Evolutionary conservation across 2,329 filamentous ascomycete genomes (phyloP).

Genomic region (Xylariaceae sp.): DNA sequence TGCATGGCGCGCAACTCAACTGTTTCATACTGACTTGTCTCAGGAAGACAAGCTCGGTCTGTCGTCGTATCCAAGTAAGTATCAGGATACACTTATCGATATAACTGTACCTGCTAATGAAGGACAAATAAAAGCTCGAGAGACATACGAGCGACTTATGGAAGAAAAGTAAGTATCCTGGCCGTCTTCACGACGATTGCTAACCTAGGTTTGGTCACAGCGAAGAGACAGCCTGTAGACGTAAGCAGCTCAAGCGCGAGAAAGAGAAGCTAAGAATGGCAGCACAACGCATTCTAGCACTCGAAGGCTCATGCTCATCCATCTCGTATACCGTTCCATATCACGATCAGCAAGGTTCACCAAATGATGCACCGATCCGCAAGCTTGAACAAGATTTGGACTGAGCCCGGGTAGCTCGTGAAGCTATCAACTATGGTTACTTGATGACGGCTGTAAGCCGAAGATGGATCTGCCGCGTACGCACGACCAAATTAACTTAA

Average conservation of each 20-base stretch:
- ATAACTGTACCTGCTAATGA: slow-evolving; percentile 7
- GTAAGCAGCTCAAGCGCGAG: slow-evolving; percentile 38
- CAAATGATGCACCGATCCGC: no score
- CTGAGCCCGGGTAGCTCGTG: no score
- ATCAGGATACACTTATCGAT: neutral
- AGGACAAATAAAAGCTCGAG: neutral
- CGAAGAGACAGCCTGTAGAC: slow-evolving; percentile 13
- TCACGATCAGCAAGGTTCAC: neutral
- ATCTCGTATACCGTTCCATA: neutral
- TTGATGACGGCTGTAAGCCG: no score
- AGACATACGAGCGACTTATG: slow-evolving; percentile 39
- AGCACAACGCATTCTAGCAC: slow-evolving; percentile 36
- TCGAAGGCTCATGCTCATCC: slow-evolving; percentile 26
- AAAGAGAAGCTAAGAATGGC: slow-evolving; percentile 40
- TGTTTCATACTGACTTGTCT: no score
- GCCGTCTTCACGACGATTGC: neutral
- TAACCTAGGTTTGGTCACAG: no score
- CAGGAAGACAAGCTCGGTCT: slow-evolving; percentile 14
- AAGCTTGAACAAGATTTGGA: no score
- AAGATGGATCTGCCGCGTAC: no score
- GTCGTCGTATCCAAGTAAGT: slow-evolving; percentile 14
- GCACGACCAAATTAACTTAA: slow-evolving; percentile 31
- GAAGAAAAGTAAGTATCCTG: slow-evolving; percentile 41
- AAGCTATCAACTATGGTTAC: no score
- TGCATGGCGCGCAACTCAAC: no score